phyloP scores from a whole-genome alignment of 805 yeast species.

The Saccharomycopsis fermentans region DNA sequence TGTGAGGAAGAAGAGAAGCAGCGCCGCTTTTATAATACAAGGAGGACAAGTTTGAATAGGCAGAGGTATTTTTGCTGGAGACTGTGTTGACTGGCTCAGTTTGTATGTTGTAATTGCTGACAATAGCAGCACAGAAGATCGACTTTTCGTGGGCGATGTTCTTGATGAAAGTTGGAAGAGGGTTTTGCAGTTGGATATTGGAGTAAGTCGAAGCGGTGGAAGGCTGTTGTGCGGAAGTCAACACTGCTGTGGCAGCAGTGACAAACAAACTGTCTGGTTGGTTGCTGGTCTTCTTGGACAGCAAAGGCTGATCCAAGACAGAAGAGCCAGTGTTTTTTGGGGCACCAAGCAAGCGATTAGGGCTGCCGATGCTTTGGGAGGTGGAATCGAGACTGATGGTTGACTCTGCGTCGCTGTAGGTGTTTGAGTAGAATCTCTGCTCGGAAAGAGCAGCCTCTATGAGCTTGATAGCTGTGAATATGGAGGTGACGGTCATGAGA shows the following conservation, averaged over 20 bases:
- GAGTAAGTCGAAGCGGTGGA: neutral
- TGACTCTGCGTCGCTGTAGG: neutral
- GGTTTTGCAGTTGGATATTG: neutral
- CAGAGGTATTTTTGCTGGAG: neutral
- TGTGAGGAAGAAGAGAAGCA: neutral
- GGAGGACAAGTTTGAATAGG: neutral
- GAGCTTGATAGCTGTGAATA: slow-evolving; percentile 5
- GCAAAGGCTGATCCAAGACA: no score
- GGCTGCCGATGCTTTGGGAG: neutral
- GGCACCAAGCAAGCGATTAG: neutral
- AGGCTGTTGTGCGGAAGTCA: neutral
- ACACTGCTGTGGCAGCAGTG: neutral
- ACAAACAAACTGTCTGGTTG: neutral
- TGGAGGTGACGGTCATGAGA: slow-evolving; percentile 5
- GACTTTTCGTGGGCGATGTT: neutral
- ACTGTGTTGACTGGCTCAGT: neutral
- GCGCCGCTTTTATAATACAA: neutral
- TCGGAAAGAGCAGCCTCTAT: slow-evolving; percentile 8
- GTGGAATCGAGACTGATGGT: neutral
- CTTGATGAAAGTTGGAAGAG: neutral
- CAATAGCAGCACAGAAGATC: neutral
- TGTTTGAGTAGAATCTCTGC: neutral
- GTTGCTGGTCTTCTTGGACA: neutral
- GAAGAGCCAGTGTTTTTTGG: no score
- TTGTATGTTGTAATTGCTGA: neutral